Evolutionary conservation across 2,329 filamentous ascomycete species (phyloP), one percentile per base, ranked within the genome.

Genomic region (Botrytis fabae): DNA sequence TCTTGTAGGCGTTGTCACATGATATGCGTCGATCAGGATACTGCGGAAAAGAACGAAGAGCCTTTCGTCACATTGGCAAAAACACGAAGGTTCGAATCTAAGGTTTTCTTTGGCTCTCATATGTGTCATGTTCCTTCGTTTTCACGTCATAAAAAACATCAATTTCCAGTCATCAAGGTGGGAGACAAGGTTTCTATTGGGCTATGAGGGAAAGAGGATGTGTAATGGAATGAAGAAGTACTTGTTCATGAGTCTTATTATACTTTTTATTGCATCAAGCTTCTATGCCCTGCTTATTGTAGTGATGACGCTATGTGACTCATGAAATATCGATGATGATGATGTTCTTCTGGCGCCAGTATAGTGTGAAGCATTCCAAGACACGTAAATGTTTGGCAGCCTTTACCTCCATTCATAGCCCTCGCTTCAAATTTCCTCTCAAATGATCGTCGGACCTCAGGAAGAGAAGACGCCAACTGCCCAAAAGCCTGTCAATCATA

Each of bases 1-100:
- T 89, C 92, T 4, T 99, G 96, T 79, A 89, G 94, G 74, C 86
- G 96, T 74, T 99, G 96, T 78, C 94, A 97, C 81, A 98, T 99
- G 95, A 92, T 99, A 16, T 98, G 95, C 80, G 89, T 98, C 63
- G 91, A 99, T 79, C 96, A 98, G 81, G 85, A 90, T 64, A 97
- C 92, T 20, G 94, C 90, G 0, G 86, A 90, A 75, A 92, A 90
- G 81, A 89, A 90, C 75, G 90, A 94, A 75, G 96, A 98, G 81
- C 96, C 96, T 0, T 97, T 96, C 80, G 88, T 92, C 5, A 98
- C 94, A 0, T 83, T 99, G 73, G 91, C 93, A 2, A 97, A 97
- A 84, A 97, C 93, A 18, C 88, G 96, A 77, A 89, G 93, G 73
- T 90, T 93, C 75, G 90, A 93, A 69, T 93, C 94, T 2, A 94